Base-by-base conservation (phyloP, 139 green algal genomes). In the Coelastrella sp. region DNA sequence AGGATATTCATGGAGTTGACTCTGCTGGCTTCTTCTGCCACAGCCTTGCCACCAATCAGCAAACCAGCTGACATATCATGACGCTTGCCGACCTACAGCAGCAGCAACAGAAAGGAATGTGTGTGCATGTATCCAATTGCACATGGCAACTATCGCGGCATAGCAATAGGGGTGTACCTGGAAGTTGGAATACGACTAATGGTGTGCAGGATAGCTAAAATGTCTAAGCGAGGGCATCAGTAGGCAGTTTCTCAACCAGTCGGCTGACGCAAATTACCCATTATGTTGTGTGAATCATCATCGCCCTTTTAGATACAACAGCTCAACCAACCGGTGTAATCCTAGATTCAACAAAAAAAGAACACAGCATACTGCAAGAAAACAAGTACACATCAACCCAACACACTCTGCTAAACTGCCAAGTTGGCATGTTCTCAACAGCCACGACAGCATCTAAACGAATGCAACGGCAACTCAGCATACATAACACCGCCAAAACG, bases 21-120 rank as follows among this genome's bases (percentile, higher is more conserved):
- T 8, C 92, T 66, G 10, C 81, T 83, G 75, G 94, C 89, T 93
- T 99, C 98, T 80, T 97, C 94, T 71, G 96, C 93, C 16, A 99
- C 94, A 57, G 96, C 93, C 92, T 99, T 99, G 47, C 98, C 98
- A 32, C 98, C 98, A 83, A 99, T 99, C 20, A 99, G 94, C 81
- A 99, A 93, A 1, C 96, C 98, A 4, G 96, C 98, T 64, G 86
- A 96, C n/a, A 99, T 85, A 14, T 93, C 92, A 89, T 99, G 98
- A 22, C 95, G 87, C 66, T 92, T 91, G 20, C 98, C 97, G 8
- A 97, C 94, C 92, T 97, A 96, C 80, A 95, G 13, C 58, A 75
- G 58, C 79, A 83, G 79, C 79, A 85, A 58, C 57, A 57, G 23
- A 64, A 7, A 19, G 8, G 3, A 3, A 10, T 64, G 76, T 83